These are phyloP conservation scores for Penicillium pulvis DNA, from an alignment of 495 filamentous ascomycete species.

Conservation along the genomic window DNA sequence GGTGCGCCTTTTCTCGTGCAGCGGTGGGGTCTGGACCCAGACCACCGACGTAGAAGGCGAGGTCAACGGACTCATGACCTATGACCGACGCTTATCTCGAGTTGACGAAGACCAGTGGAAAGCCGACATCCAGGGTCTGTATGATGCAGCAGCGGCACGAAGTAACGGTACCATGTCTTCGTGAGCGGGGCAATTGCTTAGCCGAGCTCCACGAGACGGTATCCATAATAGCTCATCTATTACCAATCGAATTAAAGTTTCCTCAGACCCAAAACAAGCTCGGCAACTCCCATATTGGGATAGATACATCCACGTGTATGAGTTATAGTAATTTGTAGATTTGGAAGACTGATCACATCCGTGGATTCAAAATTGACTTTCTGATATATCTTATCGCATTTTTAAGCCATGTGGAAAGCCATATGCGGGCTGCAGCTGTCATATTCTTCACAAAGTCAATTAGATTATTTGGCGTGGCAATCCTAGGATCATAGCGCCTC, in stretches of 20 bases:
- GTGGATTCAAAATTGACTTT: background rate
- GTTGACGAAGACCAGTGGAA: slow-evolving; percentile 60
- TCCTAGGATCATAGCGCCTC: slow-evolving; percentile 9
- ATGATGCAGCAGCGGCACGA: slow-evolving; percentile 49
- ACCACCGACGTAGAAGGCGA: slow-evolving; percentile 76
- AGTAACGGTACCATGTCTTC: slow-evolving; percentile 16
- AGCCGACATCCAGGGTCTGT: slow-evolving; percentile 59
- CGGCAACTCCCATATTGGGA: too few species aligned
- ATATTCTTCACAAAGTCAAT: slow-evolving; percentile 21
- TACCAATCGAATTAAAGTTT: background rate
- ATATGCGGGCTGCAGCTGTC: slow-evolving; percentile 20
- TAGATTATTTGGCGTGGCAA: slow-evolving; percentile 12
- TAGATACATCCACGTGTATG: background rate
- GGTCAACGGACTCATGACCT: slow-evolving; percentile 69
- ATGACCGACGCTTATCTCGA: slow-evolving; percentile 59
- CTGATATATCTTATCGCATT: slow-evolving; percentile 8
- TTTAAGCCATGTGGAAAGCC: background rate
- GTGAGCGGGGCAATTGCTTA: background rate
- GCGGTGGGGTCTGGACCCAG: slow-evolving; percentile 64
- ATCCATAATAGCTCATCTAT: background rate
- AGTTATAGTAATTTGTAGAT: background rate
- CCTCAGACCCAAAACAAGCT: too few species aligned
- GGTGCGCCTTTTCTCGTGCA: slow-evolving; percentile 57
- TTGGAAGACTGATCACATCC: background rate
- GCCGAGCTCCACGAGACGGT: background rate